Percentiles rank a stretch among this genome's conserved stretches.
Conservation (phyloP, 2,329 filamentous ascomycete genomes). For the Gliomastix tumulicola region DNA sequence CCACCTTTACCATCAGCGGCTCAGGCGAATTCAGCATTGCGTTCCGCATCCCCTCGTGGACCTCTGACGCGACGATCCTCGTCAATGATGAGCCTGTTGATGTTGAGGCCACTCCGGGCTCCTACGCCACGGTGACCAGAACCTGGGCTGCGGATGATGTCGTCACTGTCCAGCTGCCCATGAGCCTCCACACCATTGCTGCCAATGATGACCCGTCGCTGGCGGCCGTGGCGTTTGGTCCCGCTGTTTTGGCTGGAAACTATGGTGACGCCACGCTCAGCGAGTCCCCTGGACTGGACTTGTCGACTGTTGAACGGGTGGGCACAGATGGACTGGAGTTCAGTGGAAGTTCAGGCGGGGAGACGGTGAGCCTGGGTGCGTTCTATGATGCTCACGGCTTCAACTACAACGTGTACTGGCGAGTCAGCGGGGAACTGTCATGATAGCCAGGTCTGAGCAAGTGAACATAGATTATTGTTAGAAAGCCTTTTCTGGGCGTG, state of each 20-base stretch:
- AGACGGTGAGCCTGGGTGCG: conserved; percentile 22
- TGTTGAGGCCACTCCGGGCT: conserved; percentile 21
- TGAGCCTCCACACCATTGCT: conserved; percentile 30
- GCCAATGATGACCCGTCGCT: conserved; percentile 38
- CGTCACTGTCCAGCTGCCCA: conserved; percentile 35
- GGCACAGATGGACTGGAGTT: conserved; percentile 18
- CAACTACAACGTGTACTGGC: conserved; percentile 36
- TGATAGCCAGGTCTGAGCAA: too few species aligned
- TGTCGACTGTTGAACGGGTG: conserved; percentile 17
- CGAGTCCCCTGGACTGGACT: conserved; percentile 17
- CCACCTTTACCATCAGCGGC: conserved; percentile 27
- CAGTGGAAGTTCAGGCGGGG: conserved; percentile 18
- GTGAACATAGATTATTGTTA: too few species aligned
- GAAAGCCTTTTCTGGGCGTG: too few species aligned
- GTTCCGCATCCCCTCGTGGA: conserved; percentile 42
- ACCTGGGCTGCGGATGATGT: conserved; percentile 34
- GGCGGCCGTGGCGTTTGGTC: conserved; percentile 39
- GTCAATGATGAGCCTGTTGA: conserved; percentile 29
- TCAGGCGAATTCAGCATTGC: conserved; percentile 24
- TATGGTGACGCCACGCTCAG: conserved; percentile 25
- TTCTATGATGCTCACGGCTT: conserved; percentile 32
- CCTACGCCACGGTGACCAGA: conserved; percentile 31
- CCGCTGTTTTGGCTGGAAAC: conserved; percentile 34
- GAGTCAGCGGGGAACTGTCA: conserved; percentile 5
- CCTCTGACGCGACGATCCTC: conserved; percentile 24